These are phyloP conservation scores for Lecanoromycetidae sp. DNA, from an alignment of 2,329 filamentous ascomycete species.

Conservation along the genomic window DNA sequence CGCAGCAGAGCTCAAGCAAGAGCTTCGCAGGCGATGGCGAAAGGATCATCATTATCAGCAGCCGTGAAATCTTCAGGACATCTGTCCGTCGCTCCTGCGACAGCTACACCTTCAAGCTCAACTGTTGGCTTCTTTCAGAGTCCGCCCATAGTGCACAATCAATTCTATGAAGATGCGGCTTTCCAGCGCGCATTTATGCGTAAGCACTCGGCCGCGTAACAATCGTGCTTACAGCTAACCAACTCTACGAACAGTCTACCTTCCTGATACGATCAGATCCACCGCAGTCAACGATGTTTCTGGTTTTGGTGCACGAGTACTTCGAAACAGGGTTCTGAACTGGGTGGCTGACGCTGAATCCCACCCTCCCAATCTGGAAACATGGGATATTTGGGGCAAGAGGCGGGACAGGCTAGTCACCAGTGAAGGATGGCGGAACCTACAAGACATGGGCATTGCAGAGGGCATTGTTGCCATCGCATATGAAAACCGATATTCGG, in stretches of 20 bases:
- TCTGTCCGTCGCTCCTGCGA: not conserved
- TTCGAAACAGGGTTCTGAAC: slow-evolving; percentile 43
- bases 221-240: slow-evolving; percentile 23
- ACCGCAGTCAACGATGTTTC: slow-evolving; percentile 24
- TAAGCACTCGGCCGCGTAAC: slow-evolving; percentile 42
- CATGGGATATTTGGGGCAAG: slow-evolving; percentile 50
- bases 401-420: slow-evolving; percentile 50
- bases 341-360: slow-evolving; percentile 53
- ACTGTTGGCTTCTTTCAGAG: slow-evolving; percentile 45
- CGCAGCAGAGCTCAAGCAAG: too few relatives aligned
- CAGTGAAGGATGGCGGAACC: slow-evolving; percentile 48
- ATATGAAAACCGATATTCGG: slow-evolving; percentile 42
- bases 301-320: slow-evolving; percentile 40
- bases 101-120: slow-evolving; percentile 24
- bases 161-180: slow-evolving; percentile 44
- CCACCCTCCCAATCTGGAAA: slow-evolving; percentile 49
- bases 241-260: not conserved
- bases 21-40: not conserved
- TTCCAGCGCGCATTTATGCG: slow-evolving; percentile 42
- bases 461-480: slow-evolving; percentile 50
- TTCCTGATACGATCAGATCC: not conserved
- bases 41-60: not conserved
- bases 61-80: not conserved
- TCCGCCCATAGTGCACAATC: slow-evolving; percentile 41
- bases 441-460: slow-evolving; percentile 44